Evolutionary conservation across 768 basidiomycete genomes (phyloP), one percentile per base, ranked within the genome.

Genomic region (Naganishia vaughanmartiniae): DNA sequence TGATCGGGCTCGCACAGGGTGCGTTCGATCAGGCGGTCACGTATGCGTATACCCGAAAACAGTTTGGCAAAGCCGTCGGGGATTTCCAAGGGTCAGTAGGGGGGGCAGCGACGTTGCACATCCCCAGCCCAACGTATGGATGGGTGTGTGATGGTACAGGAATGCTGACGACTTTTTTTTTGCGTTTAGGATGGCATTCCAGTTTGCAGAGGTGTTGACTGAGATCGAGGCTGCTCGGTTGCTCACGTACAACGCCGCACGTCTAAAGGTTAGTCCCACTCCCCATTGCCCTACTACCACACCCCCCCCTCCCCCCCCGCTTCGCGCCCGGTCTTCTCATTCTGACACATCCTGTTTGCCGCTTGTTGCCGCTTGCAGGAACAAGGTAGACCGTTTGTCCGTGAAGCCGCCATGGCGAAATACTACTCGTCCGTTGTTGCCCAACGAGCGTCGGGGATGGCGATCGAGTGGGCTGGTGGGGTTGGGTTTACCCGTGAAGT

Each of bases 351-450:
- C 12, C 48, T 51, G 24, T 51, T 26, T 9, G 34, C 39, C 48
- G 28, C 45, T 34, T 39, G 28, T 66, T 28, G 19, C 34, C 30
- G 15, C 7, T 0, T 12, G 33, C 58, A 95, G 85, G 95, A 96
- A 81, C 90, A 93, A 80, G 92, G 93, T 11, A 84, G 85, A 77
- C 77, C 83, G 31, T 99, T 98, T 81, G 88, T 89, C 33, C 92
- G 91, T 82, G 91, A 97, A 82, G 95, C 96, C 14, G 96, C 96
- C 1, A 96, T 97, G 91, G 96, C 96, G 60, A 99, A 99, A 82
- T 94, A 90, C 77, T 92, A 88, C 85, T 86, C 89, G 28, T 92
- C 92, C 71, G 86, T 90, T 26, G 87, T 99, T 7, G 96, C 96
- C 17, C 91, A 95, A 82, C 85, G 85, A 53, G 93, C 96, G 1